These are phyloP conservation scores for Rhizophlyctis rosea DNA, from an alignment of 192 early-diverging fungal species.

Conservation along the genomic window DNA sequence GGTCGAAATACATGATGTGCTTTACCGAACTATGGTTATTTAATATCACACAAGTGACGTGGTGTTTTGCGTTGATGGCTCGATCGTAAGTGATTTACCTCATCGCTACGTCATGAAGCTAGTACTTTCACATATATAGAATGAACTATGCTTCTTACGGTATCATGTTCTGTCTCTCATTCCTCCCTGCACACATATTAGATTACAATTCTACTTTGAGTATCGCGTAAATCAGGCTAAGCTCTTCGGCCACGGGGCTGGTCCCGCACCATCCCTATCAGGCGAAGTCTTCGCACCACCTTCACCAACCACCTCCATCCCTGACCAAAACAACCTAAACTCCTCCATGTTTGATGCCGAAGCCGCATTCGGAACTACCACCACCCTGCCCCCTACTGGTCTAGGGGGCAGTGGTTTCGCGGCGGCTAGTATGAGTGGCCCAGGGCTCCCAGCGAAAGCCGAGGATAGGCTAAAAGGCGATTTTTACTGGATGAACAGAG, in stretches of 20 bases:
- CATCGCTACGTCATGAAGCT: not conserved
- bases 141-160: not conserved
- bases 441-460: not conserved
- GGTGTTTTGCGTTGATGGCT: conserved; percentile 4
- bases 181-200: not conserved
- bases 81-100: not conserved
- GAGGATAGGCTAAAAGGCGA: not conserved
- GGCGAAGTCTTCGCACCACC: not conserved
- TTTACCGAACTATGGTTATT: conserved; percentile 15
- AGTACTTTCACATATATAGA: not conserved
- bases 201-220: conserved; percentile 19
- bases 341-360: too few relatives aligned
- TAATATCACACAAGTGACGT: not conserved
- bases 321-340: not conserved
- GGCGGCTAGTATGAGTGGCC: too few relatives aligned
- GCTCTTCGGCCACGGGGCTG: conserved; percentile 23
- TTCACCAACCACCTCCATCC: not conserved
- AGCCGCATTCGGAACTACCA: too few relatives aligned
- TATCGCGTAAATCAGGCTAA: conserved; percentile 17
- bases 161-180: not conserved
- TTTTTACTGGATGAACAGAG: not conserved
- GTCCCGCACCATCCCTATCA: not conserved
- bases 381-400: too few relatives aligned
- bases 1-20: not conserved
- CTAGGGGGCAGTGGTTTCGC: too few relatives aligned